phyloP scores from a whole-genome alignment of 129 eudicot genomes.

The Escallonia herrerae region DNA sequence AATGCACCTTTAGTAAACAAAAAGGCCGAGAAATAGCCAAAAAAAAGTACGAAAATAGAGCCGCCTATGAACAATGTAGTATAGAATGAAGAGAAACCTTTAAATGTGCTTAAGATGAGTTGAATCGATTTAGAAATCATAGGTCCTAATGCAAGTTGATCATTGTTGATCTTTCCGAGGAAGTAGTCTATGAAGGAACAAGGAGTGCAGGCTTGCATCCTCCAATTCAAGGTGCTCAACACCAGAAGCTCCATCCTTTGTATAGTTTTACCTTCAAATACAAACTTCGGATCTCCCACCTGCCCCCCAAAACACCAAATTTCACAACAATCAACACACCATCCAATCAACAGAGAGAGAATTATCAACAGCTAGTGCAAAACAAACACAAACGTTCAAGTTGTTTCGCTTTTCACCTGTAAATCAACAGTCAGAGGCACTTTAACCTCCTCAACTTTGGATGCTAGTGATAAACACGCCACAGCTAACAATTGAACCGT shows the following conservation, averaged over 20 bases:
- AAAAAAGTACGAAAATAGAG: background rate
- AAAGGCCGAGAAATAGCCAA: background rate
- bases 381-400: background rate
- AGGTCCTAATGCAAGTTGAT: conserved; percentile 9
- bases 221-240: conserved; percentile 43
- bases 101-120: conserved; percentile 36
- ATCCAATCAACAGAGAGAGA: background rate
- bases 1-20: background rate
- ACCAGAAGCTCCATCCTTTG: conserved; percentile 54
- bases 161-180: conserved; percentile 26
- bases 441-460: conserved; percentile 50
- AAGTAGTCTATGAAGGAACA: conserved; percentile 43
- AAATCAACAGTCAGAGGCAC: conserved; percentile 40
- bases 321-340: background rate
- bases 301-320: conserved; percentile 2
- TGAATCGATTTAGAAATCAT: conserved; percentile 32
- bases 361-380: background rate
- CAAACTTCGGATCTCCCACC: conserved; percentile 48
- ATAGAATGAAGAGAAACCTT: conserved; percentile 28
- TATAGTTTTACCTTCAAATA: conserved; percentile 48
- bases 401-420: conserved; percentile 35
- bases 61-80: background rate
- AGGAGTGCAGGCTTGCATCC: conserved; percentile 43
- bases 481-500: conserved; percentile 47
- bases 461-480: conserved; percentile 61